phyloP scores from a whole-genome alignment of 192 early-diverging fungal genomes.

The Pilaira anomala region DNA sequence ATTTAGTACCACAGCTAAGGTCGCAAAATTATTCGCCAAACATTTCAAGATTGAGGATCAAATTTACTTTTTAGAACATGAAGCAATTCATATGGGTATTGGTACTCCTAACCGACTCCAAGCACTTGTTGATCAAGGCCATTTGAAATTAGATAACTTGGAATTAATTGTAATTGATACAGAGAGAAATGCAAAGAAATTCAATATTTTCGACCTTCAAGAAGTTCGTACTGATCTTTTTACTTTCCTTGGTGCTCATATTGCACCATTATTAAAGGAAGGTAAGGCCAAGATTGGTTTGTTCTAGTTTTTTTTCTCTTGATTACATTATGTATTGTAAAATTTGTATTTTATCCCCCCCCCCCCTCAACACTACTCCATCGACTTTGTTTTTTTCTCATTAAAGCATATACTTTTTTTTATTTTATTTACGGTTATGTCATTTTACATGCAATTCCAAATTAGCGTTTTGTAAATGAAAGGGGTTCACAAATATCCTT shows the following conservation, averaged over 20 bases:
- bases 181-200: slow-evolving; percentile 53
- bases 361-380: no score
- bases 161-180: slow-evolving; percentile 61
- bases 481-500: no score
- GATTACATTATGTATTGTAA: no score
- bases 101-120: slow-evolving; percentile 67
- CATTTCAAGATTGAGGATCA: slow-evolving; percentile 78
- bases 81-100: slow-evolving; percentile 58
- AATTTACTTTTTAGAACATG: slow-evolving; percentile 46
- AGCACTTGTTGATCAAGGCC: slow-evolving; percentile 54
- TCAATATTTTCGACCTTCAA: slow-evolving; percentile 57
- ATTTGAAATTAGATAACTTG: slow-evolving; percentile 55
- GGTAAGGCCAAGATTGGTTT: slow-evolving; percentile 33
- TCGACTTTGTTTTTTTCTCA: no score
- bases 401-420: no score
- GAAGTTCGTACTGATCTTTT: slow-evolving; percentile 59
- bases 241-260: slow-evolving; percentile 39
- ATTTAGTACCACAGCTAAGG: slow-evolving; percentile 49
- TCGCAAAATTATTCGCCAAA: slow-evolving; percentile 75
- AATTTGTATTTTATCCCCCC: no score
- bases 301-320: slow-evolving; percentile 13
- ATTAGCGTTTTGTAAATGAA: no score
- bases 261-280: slow-evolving; percentile 25
- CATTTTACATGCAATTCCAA: no score
- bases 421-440: no score